Conservation (phyloP, 2,329 filamentous ascomycete genomes). For the Nigrospora sphaerica region DNA sequence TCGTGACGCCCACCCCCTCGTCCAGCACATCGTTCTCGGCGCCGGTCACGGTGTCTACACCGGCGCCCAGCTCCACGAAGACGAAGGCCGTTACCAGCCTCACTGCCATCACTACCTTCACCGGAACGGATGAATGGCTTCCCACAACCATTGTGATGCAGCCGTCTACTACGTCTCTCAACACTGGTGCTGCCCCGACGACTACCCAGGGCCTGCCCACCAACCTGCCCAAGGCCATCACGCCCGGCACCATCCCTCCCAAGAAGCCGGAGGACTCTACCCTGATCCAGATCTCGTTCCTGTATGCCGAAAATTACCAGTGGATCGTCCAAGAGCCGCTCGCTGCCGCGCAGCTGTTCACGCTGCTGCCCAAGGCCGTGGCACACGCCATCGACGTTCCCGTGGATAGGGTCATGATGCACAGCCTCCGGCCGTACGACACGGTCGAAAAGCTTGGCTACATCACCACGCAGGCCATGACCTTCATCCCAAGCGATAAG, state of each 20-base stretch:
- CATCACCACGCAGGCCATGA: slow-evolving; percentile 72
- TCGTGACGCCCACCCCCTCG: not conserved
- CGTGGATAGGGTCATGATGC: slow-evolving; percentile 53
- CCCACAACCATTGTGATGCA: slow-evolving; percentile 57
- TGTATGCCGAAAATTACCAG: slow-evolving; percentile 70
- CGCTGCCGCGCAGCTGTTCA: slow-evolving; percentile 80
- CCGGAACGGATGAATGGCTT: slow-evolving; percentile 39
- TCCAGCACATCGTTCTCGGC: slow-evolving; percentile 1
- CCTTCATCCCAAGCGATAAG: slow-evolving; percentile 66
- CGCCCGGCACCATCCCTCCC: slow-evolving; percentile 52
- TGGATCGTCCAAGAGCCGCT: slow-evolving; percentile 68
- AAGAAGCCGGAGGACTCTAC: slow-evolving; percentile 55
- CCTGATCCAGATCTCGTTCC: slow-evolving; percentile 79
- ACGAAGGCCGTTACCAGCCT: slow-evolving; percentile 27
- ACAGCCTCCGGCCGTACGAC: slow-evolving; percentile 69
- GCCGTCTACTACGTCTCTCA: slow-evolving; percentile 33
- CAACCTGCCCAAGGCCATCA: slow-evolving; percentile 66
- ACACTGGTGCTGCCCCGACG: slow-evolving; percentile 31
- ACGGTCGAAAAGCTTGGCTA: slow-evolving; percentile 63
- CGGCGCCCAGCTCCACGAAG: slow-evolving; percentile 7
- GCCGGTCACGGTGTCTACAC: not conserved
- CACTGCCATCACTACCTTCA: slow-evolving; percentile 33
- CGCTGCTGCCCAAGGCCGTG: slow-evolving; percentile 66
- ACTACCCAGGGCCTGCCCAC: slow-evolving; percentile 52
- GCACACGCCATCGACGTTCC: slow-evolving; percentile 54